Percentiles rank a stretch among this genome's conserved stretches.
Evolutionary conservation across 2,329 filamentous ascomycete species (phyloP).

Genomic region (Huntiella omanensis): DNA sequence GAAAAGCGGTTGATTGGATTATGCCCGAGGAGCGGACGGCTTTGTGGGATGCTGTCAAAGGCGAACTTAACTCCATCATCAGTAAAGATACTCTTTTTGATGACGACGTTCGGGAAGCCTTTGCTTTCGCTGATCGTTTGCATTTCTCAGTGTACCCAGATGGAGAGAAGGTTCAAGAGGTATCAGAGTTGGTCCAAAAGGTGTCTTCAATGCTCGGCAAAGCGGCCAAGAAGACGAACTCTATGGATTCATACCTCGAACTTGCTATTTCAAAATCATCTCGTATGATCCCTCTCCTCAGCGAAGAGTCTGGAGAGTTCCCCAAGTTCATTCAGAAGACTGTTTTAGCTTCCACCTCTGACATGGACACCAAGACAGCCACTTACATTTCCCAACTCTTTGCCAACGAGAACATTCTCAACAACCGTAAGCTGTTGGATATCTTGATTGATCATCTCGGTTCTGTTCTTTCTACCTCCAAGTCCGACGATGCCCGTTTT

Average conservation of each 20-base stretch:
- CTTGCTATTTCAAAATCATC: slow-evolving; percentile 7
- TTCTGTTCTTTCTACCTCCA: slow-evolving; percentile 4
- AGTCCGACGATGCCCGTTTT: neutral
- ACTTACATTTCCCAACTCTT: slow-evolving; percentile 8
- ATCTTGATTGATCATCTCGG: slow-evolving; percentile 10
- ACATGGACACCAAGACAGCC: slow-evolving; percentile 4
- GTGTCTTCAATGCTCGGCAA: slow-evolving; percentile 19
- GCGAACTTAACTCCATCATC: slow-evolving; percentile 18
- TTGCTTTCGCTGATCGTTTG: slow-evolving; percentile 21
- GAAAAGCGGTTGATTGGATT: slow-evolving; percentile 20
- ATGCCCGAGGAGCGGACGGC: slow-evolving; percentile 15
- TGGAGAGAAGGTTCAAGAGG: slow-evolving; percentile 16
- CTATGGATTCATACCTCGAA: slow-evolving; percentile 7
- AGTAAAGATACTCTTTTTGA: slow-evolving; percentile 18
- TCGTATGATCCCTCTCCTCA: slow-evolving; percentile 10
- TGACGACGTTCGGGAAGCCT: slow-evolving; percentile 22
- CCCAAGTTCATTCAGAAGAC: slow-evolving; percentile 8
- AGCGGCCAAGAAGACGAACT: slow-evolving; percentile 15
- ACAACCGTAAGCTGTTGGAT: slow-evolving; percentile 10
- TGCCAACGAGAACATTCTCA: slow-evolving; percentile 12
- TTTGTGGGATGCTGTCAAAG: slow-evolving; percentile 19
- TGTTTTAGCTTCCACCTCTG: slow-evolving; percentile 3
- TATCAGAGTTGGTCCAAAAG: slow-evolving; percentile 17
- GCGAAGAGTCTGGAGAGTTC: slow-evolving; percentile 7
- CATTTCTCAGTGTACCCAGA: slow-evolving; percentile 24